Conservation (phyloP, 306 rosid species). For the Leucaena leucocephala region DNA sequence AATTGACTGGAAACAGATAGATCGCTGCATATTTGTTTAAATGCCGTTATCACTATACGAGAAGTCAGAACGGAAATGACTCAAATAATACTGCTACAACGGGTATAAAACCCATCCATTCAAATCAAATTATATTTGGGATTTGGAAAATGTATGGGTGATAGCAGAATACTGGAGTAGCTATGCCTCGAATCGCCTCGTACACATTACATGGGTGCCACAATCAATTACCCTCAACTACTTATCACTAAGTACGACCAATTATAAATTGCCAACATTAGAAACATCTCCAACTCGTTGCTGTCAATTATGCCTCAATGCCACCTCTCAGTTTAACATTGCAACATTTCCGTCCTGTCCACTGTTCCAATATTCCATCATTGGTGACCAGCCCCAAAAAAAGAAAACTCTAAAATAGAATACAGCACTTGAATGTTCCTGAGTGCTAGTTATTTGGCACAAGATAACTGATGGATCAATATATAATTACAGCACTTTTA, state of each 20-base stretch:
- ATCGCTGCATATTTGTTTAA: background rate
- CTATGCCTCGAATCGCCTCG: constrained; percentile 44
- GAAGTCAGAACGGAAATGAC: background rate
- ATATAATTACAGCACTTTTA: too few relatives aligned
- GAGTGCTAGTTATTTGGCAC: too few relatives aligned
- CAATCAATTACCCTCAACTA: constrained; percentile 37
- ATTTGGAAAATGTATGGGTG: constrained; percentile 7
- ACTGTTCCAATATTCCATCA: background rate
- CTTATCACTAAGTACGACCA: constrained; percentile 35
- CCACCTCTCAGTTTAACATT: constrained; percentile 39
- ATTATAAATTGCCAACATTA: constrained; percentile 27
- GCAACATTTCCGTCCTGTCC: constrained; percentile 35
- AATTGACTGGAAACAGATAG: background rate
- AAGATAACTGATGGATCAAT: too few relatives aligned
- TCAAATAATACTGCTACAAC: background rate
- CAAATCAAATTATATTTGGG: constrained; percentile 23
- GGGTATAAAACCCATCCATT: constrained; percentile 33
- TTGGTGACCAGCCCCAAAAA: background rate
- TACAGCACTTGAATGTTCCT: background rate
- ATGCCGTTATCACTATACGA: constrained; percentile 5
- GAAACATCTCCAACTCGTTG: constrained; percentile 27
- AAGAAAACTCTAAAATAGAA: background rate
- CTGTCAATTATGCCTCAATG: constrained; percentile 34
- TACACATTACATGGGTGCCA: constrained; percentile 42
- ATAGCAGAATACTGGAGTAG: constrained; percentile 35